Base-by-base conservation (phyloP, 768 basidiomycete genomes). In the Amanita muscaria region DNA sequence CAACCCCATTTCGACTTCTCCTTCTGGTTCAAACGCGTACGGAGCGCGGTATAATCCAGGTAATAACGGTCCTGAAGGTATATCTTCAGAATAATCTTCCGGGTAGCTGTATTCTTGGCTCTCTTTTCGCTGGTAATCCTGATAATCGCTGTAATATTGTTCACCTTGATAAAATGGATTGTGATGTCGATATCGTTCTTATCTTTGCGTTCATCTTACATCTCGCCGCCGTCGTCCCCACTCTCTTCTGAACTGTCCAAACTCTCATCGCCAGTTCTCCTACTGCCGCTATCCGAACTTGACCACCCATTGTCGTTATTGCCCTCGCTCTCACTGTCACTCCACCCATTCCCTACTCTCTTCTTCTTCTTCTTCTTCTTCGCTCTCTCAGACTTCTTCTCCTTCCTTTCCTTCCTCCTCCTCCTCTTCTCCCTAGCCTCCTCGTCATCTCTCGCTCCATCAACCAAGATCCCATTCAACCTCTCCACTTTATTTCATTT, bases 1-100 rank as follows among this genome's bases (percentile, higher is more conserved):
- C 44, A 91, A 62, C 34, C 67, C 68, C 85, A 90, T 88, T 74
- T 92, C 89, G 25, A 85, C 83, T 14, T 76, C 77, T 2, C 86
- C 82, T 53, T 89, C 85, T 0, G 85, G 83, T 48, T 80, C 79
- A 50, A 92, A 90, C 3, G 78, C 69, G 50, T 83, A 91, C 59
- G 87, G 10, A 6, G 88, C 86, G 12, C 81, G 76, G 55, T 91
- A 91, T 1, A 83, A 47, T 0, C 88, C 88, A 0, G 88, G 83
- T 16, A 68, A 62, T 2, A 87, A 69, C 32, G 68, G 69, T 5
- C 68, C 69, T 12, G 27, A 29, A 12, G 27, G 27, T n/a, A n/a
- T 18, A 22, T 31, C 30, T 42, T n/a, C n/a, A 9, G 15, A n/a
- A n/a, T 4, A 19, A 15, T 36, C 34, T 18, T 36, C 34, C 3